Evolutionary conservation across 2,329 filamentous ascomycete genomes (phyloP).

Genomic region (Reticulascus tulasneorum): DNA sequence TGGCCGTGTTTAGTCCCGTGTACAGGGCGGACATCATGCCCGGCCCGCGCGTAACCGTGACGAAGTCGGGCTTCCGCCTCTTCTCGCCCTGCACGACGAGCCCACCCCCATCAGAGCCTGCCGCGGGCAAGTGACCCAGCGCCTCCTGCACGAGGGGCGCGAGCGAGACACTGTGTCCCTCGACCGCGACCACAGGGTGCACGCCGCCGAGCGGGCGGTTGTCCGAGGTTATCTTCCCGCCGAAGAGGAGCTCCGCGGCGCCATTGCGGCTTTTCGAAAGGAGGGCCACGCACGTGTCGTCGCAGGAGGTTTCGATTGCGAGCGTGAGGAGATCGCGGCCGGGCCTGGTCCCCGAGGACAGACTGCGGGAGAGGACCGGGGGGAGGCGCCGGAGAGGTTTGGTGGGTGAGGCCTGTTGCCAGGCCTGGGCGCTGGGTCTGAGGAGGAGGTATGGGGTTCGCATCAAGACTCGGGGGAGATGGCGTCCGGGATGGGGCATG

Average conservation of each 20-base stretch:
- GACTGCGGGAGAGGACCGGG: neutral
- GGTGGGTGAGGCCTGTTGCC: neutral
- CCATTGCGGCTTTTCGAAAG: constrained; percentile 50
- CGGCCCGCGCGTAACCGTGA: constrained; percentile 86
- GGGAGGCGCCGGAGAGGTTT: neutral
- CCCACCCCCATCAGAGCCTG: constrained; percentile 17
- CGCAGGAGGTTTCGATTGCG: constrained; percentile 82
- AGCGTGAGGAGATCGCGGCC: constrained; percentile 49
- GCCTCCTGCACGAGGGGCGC: constrained; percentile 65
- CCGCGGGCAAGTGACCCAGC: constrained; percentile 43
- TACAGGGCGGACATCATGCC: constrained; percentile 79
- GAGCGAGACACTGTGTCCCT: constrained; percentile 70
- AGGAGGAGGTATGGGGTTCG: neutral
- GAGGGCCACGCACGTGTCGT: constrained; percentile 88
- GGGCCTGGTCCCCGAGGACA: neutral
- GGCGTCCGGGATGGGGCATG: too few species aligned
- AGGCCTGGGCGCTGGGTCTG: neutral
- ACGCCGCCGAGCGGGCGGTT: constrained; percentile 73
- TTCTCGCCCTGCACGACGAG: constrained; percentile 7
- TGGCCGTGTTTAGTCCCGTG: constrained; percentile 77
- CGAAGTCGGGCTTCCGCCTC: constrained; percentile 64
- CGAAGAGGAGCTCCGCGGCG: constrained; percentile 64
- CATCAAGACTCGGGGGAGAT: too few species aligned
- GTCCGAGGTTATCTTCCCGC: constrained; percentile 78
- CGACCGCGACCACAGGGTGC: constrained; percentile 70